Conservation (phyloP, 805 yeast species). For the Metschnikowia reukaufii region DNA sequence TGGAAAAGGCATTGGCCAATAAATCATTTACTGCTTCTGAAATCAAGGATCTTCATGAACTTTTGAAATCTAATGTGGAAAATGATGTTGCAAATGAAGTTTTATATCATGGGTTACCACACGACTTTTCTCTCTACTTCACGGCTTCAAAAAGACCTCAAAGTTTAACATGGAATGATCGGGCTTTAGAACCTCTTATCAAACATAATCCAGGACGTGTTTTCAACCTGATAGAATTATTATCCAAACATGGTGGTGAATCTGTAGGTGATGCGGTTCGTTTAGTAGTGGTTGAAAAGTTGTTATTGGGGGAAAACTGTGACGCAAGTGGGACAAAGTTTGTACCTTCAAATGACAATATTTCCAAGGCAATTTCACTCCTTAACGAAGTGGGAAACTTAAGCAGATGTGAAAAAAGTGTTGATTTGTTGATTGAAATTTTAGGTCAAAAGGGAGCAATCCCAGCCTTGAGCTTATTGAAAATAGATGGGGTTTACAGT, state of each 20-base stretch:
- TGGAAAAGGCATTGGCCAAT: constrained; percentile 2
- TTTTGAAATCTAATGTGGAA: constrained; percentile 1
- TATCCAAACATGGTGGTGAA: constrained; percentile 26
- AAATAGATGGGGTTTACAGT: constrained; percentile 7
- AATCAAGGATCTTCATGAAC: constrained; percentile 10
- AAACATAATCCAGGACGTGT: constrained; percentile 54
- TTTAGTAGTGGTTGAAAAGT: constrained; percentile 31
- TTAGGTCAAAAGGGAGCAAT: constrained; percentile 5
- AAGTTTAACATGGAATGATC: constrained; percentile 16
- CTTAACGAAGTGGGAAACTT: constrained; percentile 8
- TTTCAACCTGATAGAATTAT: constrained; percentile 48
- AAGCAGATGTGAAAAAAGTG: neutral
- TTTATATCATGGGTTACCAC: constrained; percentile 22
- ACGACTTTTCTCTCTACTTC: constrained; percentile 32
- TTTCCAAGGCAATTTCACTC: constrained; percentile 17
- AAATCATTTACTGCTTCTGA: constrained; percentile 4
- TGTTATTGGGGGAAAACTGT: constrained; percentile 38
- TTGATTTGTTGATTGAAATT: constrained; percentile 7
- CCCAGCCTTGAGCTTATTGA: constrained; percentile 5
- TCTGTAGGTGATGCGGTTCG: constrained; percentile 25
- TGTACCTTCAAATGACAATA: constrained; percentile 12
- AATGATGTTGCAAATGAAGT: constrained; percentile 20
- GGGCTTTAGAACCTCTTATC: constrained; percentile 15
- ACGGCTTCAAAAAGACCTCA: constrained; percentile 17
- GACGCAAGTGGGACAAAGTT: constrained; percentile 33